These are phyloP conservation scores for Trichoderma lentiforme DNA, from an alignment of 2,329 filamentous ascomycete species.

Conservation along the genomic window DNA sequence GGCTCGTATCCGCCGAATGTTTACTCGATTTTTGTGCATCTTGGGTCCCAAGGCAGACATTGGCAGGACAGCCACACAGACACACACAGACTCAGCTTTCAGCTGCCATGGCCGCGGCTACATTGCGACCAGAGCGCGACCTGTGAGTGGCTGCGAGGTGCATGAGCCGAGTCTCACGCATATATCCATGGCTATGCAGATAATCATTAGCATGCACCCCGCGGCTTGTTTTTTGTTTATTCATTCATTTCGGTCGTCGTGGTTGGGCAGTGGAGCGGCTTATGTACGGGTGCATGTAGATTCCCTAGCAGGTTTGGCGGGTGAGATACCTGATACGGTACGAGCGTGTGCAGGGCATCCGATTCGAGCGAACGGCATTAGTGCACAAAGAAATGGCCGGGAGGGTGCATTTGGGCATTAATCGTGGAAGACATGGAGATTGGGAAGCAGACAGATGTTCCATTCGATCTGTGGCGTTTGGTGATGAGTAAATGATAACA, in stretches of 20 bases:
- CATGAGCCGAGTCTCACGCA: constrained; percentile 13
- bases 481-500: neutral
- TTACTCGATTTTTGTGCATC: neutral
- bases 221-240: neutral
- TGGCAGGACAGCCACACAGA: neutral
- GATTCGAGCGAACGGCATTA: neutral
- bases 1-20: neutral
- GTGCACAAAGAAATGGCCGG: neutral
- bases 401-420: neutral
- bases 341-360: neutral
- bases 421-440: neutral
- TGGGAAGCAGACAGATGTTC: neutral
- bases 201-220: constrained; percentile 12
- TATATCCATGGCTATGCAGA: constrained; percentile 14
- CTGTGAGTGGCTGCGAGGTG: neutral
- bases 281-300: neutral
- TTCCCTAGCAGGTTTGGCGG: neutral
- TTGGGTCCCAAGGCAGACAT: neutral
- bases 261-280: neutral
- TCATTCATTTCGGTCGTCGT: neutral
- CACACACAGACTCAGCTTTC: neutral
- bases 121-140: neutral
- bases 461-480: neutral
- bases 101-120: constrained; percentile 1
- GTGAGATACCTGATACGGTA: neutral